Base-by-base conservation (phyloP, 2,329 filamentous ascomycete genomes). In the Exophiala viscosa region DNA sequence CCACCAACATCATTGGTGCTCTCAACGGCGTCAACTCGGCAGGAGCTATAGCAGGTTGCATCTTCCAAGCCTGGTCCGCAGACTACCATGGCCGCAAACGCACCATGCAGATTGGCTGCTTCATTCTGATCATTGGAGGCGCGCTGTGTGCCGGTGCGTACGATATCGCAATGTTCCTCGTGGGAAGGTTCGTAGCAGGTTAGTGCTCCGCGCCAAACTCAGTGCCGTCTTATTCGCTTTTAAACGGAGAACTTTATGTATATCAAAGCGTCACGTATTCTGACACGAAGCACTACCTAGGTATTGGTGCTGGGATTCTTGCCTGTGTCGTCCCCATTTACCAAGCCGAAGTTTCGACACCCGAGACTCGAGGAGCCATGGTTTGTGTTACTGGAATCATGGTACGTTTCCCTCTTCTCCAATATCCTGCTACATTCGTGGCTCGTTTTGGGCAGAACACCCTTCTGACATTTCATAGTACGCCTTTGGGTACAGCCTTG, bases 291-390 rank as follows among this genome's bases (percentile, higher is more conserved):
- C 23, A 2, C 23, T n/a, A n/a, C n/a, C n/a, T n/a, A 28, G 23
- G 78, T 46, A 79, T 80, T 60, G 78, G 77, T 54, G 67, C 79
- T 2, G 76, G 77, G 18, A 77, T 80, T 41, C 71, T 68, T 9
- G 53, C 53, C n/a, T 56, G 53, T 23, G 49, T 56, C 14, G 54
- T 54, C 23, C 47, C 47, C 15, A 57, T 53, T 35, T 62, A 62
- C 35, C 60, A 62, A 45, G 49, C 57, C 7, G 60, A 62, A 33
- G 55, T 58, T 5, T 60, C 60, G 13, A 59, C 60, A 8, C 60
- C 60, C 33, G 60, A 59, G 38, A 58, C 57, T 10, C 52, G 59
- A 17, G 59, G 59, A 3, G 57, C 57, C 36, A 57, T 61, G 59
- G 55, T 58, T 28, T 61, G 49, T 18, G 53, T 61, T 31, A 55